Percentiles rank a stretch among this genome's conserved stretches.
Evolutionary conservation across 2,329 filamentous ascomycete species (phyloP).

Genomic region (Cercospora janseana): DNA sequence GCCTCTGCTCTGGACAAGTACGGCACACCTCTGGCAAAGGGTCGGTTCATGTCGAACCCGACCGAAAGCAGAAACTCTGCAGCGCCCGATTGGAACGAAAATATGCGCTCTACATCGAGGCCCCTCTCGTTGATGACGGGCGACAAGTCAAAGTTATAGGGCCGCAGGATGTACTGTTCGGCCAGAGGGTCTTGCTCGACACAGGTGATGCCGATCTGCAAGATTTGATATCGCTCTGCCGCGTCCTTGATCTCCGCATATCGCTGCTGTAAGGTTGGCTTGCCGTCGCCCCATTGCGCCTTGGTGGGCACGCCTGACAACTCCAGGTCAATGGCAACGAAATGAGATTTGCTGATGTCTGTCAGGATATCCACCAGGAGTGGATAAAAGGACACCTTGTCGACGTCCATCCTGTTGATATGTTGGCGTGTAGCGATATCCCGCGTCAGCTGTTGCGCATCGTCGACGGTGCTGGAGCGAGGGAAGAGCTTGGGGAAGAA

Average conservation of each 20-base stretch:
- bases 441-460: slow-evolving; percentile 15
- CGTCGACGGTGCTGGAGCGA: slow-evolving; percentile 21
- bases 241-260: slow-evolving; percentile 61
- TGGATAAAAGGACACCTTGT: slow-evolving; percentile 49
- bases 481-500: slow-evolving; percentile 22
- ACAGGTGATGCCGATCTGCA: slow-evolving; percentile 66
- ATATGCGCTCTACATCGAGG: slow-evolving; percentile 59
- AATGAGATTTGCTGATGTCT: slow-evolving; percentile 58
- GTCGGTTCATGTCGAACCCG: slow-evolving; percentile 57
- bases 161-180: slow-evolving; percentile 58
- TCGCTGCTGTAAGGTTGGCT: slow-evolving; percentile 57
- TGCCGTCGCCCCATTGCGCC: slow-evolving; percentile 38
- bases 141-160: slow-evolving; percentile 64
- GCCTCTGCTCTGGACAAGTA: slow-evolving; percentile 64
- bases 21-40: slow-evolving; percentile 58
- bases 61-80: slow-evolving; percentile 60
- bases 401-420: slow-evolving; percentile 55
- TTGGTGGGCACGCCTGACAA: slow-evolving; percentile 61
- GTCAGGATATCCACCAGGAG: slow-evolving; percentile 57
- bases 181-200: slow-evolving; percentile 56
- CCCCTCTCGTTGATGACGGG: slow-evolving; percentile 53
- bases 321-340: slow-evolving; percentile 65
- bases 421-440: slow-evolving; percentile 21
- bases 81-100: slow-evolving; percentile 59
- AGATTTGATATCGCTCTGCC: slow-evolving; percentile 61